Percentiles rank a stretch among this genome's conserved stretches.
Evolutionary conservation across 1,284 basidiomycete genomes (phyloP).

Genomic region (Entoloma clypeatum): DNA sequence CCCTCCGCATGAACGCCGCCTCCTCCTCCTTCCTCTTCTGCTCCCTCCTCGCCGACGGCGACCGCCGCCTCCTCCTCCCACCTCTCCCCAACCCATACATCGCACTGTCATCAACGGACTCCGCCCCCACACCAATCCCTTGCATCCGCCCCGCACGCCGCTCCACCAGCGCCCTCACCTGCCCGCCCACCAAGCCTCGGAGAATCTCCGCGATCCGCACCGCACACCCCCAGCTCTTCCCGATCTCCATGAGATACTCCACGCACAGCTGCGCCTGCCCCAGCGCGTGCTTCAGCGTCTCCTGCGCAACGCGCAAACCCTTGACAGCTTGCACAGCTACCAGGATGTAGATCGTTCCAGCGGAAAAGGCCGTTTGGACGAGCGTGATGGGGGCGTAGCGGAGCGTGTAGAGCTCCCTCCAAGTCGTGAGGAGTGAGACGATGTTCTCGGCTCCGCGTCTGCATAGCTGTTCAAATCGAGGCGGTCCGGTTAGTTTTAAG

Average conservation of each 20-base stretch:
- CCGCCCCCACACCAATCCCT: no score
- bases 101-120: no score
- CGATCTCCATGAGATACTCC: conserved; percentile 46
- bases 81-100: no score
- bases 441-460: conserved; percentile 63
- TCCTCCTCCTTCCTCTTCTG: no score
- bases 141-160: conserved; percentile 21
- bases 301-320: conserved; percentile 36
- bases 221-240: conserved; percentile 49
- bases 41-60: no score
- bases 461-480: conserved; percentile 47
- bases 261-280: conserved; percentile 44
- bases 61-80: no score
- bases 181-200: conserved; percentile 32
- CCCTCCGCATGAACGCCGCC: no score
- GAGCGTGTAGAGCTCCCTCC: conserved; percentile 54
- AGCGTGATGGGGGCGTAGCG: conserved; percentile 62
- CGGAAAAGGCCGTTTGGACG: conserved; percentile 61
- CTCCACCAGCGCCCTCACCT: conserved; percentile 35
- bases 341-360: conserved; percentile 61
- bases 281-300: conserved; percentile 37
- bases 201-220: conserved; percentile 46
- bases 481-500: not conserved
- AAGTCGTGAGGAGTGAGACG: conserved; percentile 54
- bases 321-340: conserved; percentile 52